Base-by-base conservation (phyloP, 192 early-diverging fungal species). In the Podila epigama region DNA sequence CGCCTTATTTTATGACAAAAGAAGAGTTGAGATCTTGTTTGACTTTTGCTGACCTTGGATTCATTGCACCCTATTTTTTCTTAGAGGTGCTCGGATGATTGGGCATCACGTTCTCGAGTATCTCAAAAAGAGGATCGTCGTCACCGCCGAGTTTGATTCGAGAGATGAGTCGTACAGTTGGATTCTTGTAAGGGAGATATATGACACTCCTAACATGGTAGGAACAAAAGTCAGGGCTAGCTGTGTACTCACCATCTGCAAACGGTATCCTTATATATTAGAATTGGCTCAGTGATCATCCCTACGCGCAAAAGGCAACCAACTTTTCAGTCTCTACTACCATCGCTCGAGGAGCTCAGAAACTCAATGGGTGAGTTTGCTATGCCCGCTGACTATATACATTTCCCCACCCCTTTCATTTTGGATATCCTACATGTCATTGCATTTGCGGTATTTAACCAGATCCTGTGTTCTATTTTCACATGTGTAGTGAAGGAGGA, bases 121-220 rank as follows among this genome's bases (percentile, higher is more conserved):
- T 54, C n/a, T 83, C 3, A 85, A 82, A 29, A 85, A 81, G 22
- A 50, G 63, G 18, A 60, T 82, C 2, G 59, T 83, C 6, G 84
- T 86, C 35, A 81, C 83, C 1, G 83, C 83, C 7, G 81, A 86
- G 37, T 87, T 87, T 40, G 86, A 87, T 67, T 82, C 82, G 29
- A 41, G 82, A 22, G 86, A 87, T 50, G 86, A 87, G 60, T 84
- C 84, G 0, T 87, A 86, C 58, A 86, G 83, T 64, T 86, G 79
- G 68, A 68, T 63, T 11, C 13, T 58, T 44, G 59, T 60, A 59
- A 73, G 41, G 37, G n/a, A n/a, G 11, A 48, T 10, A 41, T 9
- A 41, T n/a, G n/a, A n/a, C n/a, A n/a, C 10, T 48, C 36, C n/a
- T 32, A 34, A 6, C 13, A 52, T 20, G 5, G 25, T 42, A 16